Base-by-base conservation (phyloP, 371 early-diverging fungal species). In the Basidiobolus meristosporus region DNA sequence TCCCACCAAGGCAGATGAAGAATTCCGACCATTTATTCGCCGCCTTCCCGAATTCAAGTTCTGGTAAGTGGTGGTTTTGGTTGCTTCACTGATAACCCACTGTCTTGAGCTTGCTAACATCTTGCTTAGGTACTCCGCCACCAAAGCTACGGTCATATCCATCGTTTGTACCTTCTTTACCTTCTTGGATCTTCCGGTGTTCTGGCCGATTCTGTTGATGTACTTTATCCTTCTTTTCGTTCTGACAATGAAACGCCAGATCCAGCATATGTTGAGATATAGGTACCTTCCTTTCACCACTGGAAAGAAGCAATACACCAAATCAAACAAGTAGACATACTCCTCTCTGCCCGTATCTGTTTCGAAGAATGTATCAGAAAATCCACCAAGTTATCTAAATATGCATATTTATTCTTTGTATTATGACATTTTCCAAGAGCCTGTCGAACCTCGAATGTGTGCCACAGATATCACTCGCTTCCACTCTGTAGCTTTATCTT, bases 1-100 rank as follows among this genome's bases (percentile, higher is more conserved):
- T 48, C 97, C 97, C 1, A 76, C 70, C 22, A 75, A 77, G 41
- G 70, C 63, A 3, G 92, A 93, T 48, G 97, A 98, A 45, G 98
- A 98, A 62, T 98, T 98, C 51, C 70, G 79, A 39, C 99, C 99
- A 3, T 98, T 98, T 59, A 87, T 98, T 42, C 68, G 99, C 49
- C 68, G 96, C 46, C 65, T 99, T 35, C 99, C 99, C n/a, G 99
- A 99, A 64, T 98, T 97, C 68, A 92, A 93, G 56, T 98, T 93
- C 56, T 99, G 99, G 99, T 79, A 66, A 47, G 59, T 45, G 11
- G n/a, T n/a, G n/a, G n/a, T n/a, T n/a, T n/a, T n/a, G n/a, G n/a
- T n/a, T n/a, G n/a, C n/a, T n/a, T n/a, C n/a, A n/a, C n/a, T n/a
- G n/a, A n/a, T n/a, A n/a, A n/a, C n/a, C n/a, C n/a, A n/a, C n/a